A percentile compares a stretch with the other conserved stretches of the same genome.
Conservation (phyloP, 1,284 basidiomycete species). For the Sparassis latifolia region DNA sequence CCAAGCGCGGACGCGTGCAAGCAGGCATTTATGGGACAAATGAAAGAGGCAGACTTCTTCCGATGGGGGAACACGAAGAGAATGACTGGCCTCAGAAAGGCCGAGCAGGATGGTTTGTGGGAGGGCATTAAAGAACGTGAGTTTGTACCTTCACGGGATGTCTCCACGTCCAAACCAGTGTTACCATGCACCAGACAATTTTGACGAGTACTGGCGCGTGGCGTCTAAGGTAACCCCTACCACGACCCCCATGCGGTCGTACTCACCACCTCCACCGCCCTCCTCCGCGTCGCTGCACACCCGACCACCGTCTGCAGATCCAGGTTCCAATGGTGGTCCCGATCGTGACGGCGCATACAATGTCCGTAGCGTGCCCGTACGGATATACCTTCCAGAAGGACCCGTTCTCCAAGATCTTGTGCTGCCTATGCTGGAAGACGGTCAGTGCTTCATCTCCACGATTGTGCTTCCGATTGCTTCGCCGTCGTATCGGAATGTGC, state of each 20-base stretch:
- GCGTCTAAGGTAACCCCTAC: constrained; percentile 80
- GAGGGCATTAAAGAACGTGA: constrained; percentile 86
- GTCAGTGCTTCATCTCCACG: constrained; percentile 28
- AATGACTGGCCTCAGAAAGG: constrained; percentile 82
- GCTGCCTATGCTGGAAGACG: constrained; percentile 68
- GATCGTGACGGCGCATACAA: constrained; percentile 76
- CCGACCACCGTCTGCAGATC: constrained; percentile 66
- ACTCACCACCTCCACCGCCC: constrained; percentile 43
- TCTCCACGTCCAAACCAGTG: neutral
- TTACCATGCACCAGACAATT: constrained; percentile 62
- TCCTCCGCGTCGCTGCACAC: constrained; percentile 51
- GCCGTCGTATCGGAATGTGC: neutral
- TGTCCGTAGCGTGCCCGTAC: constrained; percentile 81
- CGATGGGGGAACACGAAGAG: constrained; percentile 92
- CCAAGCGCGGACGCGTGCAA: constrained; percentile 80
- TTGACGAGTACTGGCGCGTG: constrained; percentile 90
- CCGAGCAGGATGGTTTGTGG: constrained; percentile 92
- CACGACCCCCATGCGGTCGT: constrained; percentile 47
- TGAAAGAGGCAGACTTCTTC: constrained; percentile 94
- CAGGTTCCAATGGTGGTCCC: constrained; percentile 33
- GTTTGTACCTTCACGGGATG: constrained; percentile 22
- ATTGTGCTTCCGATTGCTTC: neutral
- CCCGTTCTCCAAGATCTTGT: constrained; percentile 88
- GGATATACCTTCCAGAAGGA: constrained; percentile 88
- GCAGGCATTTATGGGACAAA: constrained; percentile 86